Base-by-base conservation (phyloP, 805 yeast species). In the baker's yeast (Saccharomyces cerevisiae) region DNA sequence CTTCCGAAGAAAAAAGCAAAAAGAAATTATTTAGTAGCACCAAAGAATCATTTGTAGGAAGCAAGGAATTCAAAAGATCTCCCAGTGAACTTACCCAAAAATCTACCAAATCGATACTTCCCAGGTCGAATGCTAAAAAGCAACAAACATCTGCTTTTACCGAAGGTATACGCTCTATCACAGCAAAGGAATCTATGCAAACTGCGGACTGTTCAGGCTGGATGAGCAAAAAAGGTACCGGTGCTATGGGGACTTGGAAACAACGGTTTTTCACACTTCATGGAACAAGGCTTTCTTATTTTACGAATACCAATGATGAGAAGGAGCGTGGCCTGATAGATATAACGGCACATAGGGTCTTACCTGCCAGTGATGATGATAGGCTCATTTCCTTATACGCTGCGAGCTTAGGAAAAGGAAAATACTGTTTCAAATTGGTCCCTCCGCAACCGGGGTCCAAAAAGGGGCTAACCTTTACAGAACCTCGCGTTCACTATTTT, bases 381-480 rank as follows among this genome's bases (percentile, higher is more conserved):
- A 88, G 85, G 68, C 76, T 87, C 51, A 82, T 88, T 41, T 87
- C 97, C 0, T 72, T 92, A 49, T 88, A 89, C 69, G 97, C 98
- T 0, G 94, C 97, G 0, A 83, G 91, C 29, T 85, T 95, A 2
- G 97, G 97, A 10, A 84, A 86, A 47, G 98, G 98, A 14, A 78
- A 95, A 46, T 87, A 82, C 65, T 89, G 96, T 64, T 92, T 94
- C 74, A 91, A 91, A 70, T 70, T 94, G 14, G 83, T 91, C 1
- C 99, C 99, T 6, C 99, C 99, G 0, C 96, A 96, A 2, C 98
- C 98, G 0, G 99, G 99, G 0, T 89, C 91, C 54, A 84, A 86
- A 59, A 92, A 91, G 71, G 98, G 98, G 0, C 80, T 94, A 55
- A 91, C 97, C 0, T 94, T 94, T 70, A 94, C 99, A 0, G 96